A percentile compares a stretch with the other conserved stretches of the same genome.
Evolutionary conservation across 129 eudicot genomes (phyloP).

Genomic region (Smallanthus sonchifolius): DNA sequence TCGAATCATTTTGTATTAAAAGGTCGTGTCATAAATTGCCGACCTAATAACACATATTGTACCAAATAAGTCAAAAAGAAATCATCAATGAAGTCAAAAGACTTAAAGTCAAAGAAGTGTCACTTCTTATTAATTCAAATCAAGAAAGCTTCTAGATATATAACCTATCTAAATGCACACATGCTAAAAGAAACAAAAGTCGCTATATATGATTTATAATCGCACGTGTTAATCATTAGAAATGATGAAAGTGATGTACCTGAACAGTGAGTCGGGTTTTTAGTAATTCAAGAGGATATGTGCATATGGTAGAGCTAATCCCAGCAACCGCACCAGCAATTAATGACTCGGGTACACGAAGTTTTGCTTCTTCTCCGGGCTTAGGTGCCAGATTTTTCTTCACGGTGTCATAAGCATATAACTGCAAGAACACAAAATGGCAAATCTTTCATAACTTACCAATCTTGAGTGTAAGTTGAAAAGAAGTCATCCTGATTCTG

Average conservation of each 20-base stretch:
- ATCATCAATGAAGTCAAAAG: not conserved
- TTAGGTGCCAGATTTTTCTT: constrained; percentile 75
- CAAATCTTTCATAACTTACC: not conserved
- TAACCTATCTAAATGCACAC: not conserved
- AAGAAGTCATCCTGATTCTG: not conserved
- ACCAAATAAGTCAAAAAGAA: not conserved
- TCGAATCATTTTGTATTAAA: too few relatives aligned
- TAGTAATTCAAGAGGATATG: constrained; percentile 87
- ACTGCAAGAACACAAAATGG: constrained; percentile 32
- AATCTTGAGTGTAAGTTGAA: not conserved
- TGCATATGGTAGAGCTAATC: constrained; percentile 69
- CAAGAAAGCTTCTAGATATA: not conserved
- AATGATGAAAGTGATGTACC: constrained; percentile 29
- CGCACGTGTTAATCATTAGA: not conserved
- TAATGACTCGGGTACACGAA: constrained; percentile 67
- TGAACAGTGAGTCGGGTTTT: constrained; percentile 88
- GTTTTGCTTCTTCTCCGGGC: constrained; percentile 56
- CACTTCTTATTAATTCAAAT: not conserved
- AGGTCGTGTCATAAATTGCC: too few relatives aligned
- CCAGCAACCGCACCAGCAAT: constrained; percentile 95
- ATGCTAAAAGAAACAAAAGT: not conserved
- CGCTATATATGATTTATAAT: not conserved
- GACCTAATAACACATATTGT: not conserved
- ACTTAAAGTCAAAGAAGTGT: not conserved
- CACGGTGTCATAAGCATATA: constrained; percentile 82